Base-by-base conservation (phyloP, 2,329 filamentous ascomycete species). In the Harringtonia aguacate region DNA sequence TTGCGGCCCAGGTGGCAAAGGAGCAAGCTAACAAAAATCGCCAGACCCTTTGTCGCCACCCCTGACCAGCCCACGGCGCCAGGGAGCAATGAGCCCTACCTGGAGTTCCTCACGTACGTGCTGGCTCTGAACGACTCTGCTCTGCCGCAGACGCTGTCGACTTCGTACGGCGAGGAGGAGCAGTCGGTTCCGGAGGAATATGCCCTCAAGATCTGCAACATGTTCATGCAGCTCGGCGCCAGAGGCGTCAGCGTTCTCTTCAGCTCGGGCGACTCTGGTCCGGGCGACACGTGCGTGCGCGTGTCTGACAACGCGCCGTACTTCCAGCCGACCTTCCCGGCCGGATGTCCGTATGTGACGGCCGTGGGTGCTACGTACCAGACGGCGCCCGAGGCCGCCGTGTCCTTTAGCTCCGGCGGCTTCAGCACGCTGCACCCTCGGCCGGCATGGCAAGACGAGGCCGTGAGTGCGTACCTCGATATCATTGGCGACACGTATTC, bases 51-150 rank as follows among this genome's bases (percentile, higher is more conserved):
- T 1, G 60, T 66, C 10, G 71, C 79, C 13, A 66, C 70, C 1
- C 64, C 69, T 14, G 61, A 68, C 20, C 59, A 75, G 36, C 66
- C 81, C 2, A 57, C 52, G 2, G 58, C 55, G 2, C 20, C 55
- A 29, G 20, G 78, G 1, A 80, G 75, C 51, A 86, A 85, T 57
- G 82, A 86, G 62, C 80, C 80, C 0, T 85, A 84, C 58, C 64
- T 84, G 1, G 68, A 68, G 14, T 84, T 75, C 65, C 64, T 84
- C 8, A 67, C 74, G 45, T 75, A 76, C 57, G 57, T 83, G 52
- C 61, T 79, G 3, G 63, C 59, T 2, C 67, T 81, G 1, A 59
- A 61, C 2, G 69, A 71, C 43, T 53, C 60, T 0, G 56, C 64
- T 8, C 64, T 85, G 2, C 80, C 81, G 1, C 70, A 77, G 38